Percentiles rank a stretch among this genome's conserved stretches.
Evolutionary conservation across 2,329 filamentous ascomycete genomes (phyloP).

Genomic region (Aspergillus candidus): DNA sequence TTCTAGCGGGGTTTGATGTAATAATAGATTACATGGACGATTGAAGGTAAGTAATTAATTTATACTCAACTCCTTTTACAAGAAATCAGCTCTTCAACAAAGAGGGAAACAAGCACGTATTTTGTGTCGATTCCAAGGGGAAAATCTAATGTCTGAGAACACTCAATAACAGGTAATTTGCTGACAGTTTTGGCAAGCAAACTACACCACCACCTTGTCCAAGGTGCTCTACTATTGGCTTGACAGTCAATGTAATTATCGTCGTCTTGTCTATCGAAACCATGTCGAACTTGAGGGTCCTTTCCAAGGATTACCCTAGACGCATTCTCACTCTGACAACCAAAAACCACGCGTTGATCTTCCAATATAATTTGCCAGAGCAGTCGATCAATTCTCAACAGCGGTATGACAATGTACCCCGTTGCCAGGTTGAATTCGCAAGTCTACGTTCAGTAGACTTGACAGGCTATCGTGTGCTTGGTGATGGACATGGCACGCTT

Average conservation of each 20-base stretch:
- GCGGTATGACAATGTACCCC: conserved; percentile 39
- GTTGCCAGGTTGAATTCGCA: conserved; percentile 86
- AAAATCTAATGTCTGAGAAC: too few relatives aligned
- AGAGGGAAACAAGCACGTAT: not conserved
- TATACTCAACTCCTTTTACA: not conserved
- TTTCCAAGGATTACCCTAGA: conserved; percentile 79
- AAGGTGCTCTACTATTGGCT: not conserved
- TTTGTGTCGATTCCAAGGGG: too few relatives aligned
- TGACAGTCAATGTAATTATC: not conserved
- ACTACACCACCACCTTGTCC: too few relatives aligned
- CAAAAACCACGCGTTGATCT: conserved; percentile 70
- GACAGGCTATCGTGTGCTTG: conserved; percentile 69
- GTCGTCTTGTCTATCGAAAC: not conserved
- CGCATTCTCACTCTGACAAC: conserved; percentile 84
- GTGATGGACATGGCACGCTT: conserved; percentile 76
- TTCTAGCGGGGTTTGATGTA: not conserved
- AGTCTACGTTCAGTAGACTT: conserved; percentile 60
- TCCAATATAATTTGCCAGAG: conserved; percentile 68
- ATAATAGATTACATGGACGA: not conserved
- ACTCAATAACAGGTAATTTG: too few relatives aligned
- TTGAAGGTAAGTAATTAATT: not conserved
- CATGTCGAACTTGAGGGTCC: conserved; percentile 63
- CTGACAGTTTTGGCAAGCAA: too few relatives aligned
- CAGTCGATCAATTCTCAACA: conserved; percentile 41
- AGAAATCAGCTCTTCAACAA: not conserved